These are phyloP conservation scores for Boletus rubescentipes DNA, from an alignment of 768 basidiomycete species.

Conservation along the genomic window DNA sequence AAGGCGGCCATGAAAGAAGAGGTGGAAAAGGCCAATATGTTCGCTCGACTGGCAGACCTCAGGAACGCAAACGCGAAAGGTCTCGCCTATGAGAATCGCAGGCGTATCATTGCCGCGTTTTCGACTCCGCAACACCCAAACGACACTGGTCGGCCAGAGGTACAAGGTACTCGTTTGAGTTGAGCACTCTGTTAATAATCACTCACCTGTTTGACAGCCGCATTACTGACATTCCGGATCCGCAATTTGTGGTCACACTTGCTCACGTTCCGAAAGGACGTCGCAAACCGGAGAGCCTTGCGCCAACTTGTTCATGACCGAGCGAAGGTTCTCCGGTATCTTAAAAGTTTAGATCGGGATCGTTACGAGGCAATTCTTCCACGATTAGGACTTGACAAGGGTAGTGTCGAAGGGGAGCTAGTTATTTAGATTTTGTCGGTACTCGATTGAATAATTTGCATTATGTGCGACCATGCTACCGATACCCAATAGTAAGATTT, in stretches of 20 bases:
- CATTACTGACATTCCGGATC: constrained; percentile 82
- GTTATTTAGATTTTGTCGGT: constrained; percentile 48
- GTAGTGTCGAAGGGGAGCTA: constrained; percentile 88
- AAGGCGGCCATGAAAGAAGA: constrained; percentile 35
- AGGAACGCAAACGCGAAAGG: constrained; percentile 85
- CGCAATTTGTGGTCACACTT: constrained; percentile 81
- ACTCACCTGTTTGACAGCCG: constrained; percentile 50
- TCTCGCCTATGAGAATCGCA: constrained; percentile 84
- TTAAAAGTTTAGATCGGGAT: constrained; percentile 59
- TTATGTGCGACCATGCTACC: constrained; percentile 8
- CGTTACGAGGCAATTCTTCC: constrained; percentile 75
- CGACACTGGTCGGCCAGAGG: constrained; percentile 83
- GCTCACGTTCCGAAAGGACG: constrained; percentile 64
- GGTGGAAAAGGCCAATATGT: constrained; percentile 46
- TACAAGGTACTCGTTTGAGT: constrained; percentile 64
- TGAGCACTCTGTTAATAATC: neutral
- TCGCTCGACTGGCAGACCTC: constrained; percentile 77
- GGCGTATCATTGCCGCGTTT: constrained; percentile 76
- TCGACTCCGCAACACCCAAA: constrained; percentile 64
- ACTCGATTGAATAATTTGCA: neutral
- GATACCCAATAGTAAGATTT: constrained; percentile 14
- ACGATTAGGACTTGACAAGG: constrained; percentile 73
- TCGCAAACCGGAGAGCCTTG: constrained; percentile 74
- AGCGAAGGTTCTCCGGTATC: constrained; percentile 78
- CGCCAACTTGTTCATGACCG: constrained; percentile 79